Base-by-base conservation (phyloP, 768 basidiomycete genomes). In the Naganishia randhawae region DNA sequence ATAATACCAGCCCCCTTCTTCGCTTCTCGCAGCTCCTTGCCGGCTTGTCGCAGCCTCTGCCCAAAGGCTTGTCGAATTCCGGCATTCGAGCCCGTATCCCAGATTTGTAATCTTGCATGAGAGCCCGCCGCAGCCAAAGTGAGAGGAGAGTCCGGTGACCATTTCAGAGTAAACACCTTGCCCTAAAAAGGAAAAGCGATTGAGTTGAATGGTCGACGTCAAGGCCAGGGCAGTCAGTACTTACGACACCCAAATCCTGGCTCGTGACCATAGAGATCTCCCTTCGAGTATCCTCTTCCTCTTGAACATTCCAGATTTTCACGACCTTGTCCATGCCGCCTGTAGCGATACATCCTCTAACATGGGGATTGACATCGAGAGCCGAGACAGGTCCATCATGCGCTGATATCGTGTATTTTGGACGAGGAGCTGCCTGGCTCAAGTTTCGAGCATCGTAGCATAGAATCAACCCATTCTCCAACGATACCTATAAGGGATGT, bases 91-190 rank as follows among this genome's bases (percentile, higher is more conserved):
- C 87, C 90, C 45, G 95, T 85, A 75, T 99, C 95, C 95, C 95
- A 99, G 17, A 99, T 83, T 78, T 98, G 95, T 7, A 99, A 80
- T 76, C 89, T 92, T 1, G 91, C 95, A 75, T 92, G 90, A 2
- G 92, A 94, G 14, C 96, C 96, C 33, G 90, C 95, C 3, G 92
- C 93, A 2, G 94, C 95, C 53, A 99, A 80, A 9, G 91, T 96
- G 61, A 97, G 86, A 1, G 93, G 89, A 29, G 79, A 73, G 77
- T 98, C 95, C 0, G 96, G 95, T 7, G 93, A 97, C 83, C 89
- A 98, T 0, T 85, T 83, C 0, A 88, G 84, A 7, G 93, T 90
- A 81, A 99, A 99, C 8, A 98, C 91, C 83, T 95, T 95, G 81
- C 96, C 96, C 94, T 96, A 71, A 27, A 64, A 19, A 22, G 4